Percentiles rank a stretch among this genome's conserved stretches.
Conservation (phyloP, 1,139 yeast genomes). For the Nakaseomyces glabratus region DNA sequence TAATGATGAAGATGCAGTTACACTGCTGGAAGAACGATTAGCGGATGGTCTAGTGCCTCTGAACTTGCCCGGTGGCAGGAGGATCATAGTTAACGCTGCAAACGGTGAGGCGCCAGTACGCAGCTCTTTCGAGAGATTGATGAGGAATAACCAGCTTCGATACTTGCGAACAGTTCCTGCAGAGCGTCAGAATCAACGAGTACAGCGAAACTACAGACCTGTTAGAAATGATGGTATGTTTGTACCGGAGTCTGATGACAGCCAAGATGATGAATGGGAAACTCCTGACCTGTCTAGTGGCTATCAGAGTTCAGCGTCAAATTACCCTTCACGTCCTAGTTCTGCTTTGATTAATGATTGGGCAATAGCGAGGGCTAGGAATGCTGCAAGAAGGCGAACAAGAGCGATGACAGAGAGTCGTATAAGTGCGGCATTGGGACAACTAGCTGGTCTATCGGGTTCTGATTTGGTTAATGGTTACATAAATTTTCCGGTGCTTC, state of each 20-base stretch:
- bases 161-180: no score
- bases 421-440: constrained; percentile 9
- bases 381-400: constrained; percentile 3
- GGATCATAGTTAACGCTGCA: constrained; percentile 18
- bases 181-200: neutral
- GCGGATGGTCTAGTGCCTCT: constrained; percentile 18
- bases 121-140: constrained; percentile 23
- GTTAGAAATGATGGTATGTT: no score
- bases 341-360: neutral
- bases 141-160: constrained; percentile 3
- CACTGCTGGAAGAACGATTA: constrained; percentile 24
- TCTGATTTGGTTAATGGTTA: constrained; percentile 11
- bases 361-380: constrained; percentile 1
- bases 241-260: constrained; percentile 1
- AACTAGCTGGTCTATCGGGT: constrained; percentile 9
- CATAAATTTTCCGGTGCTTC: constrained; percentile 8
- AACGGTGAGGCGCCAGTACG: constrained; percentile 22
- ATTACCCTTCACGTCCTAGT: no score
- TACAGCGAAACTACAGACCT: no score
- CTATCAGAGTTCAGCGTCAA: no score
- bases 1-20: constrained; percentile 23
- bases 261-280: no score
- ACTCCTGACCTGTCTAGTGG: no score
- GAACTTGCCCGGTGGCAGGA: constrained; percentile 27
- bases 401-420: constrained; percentile 1